Base-by-base conservation (phyloP, 352 stramenopile species). In the Globisporangium takayamanum region DNA sequence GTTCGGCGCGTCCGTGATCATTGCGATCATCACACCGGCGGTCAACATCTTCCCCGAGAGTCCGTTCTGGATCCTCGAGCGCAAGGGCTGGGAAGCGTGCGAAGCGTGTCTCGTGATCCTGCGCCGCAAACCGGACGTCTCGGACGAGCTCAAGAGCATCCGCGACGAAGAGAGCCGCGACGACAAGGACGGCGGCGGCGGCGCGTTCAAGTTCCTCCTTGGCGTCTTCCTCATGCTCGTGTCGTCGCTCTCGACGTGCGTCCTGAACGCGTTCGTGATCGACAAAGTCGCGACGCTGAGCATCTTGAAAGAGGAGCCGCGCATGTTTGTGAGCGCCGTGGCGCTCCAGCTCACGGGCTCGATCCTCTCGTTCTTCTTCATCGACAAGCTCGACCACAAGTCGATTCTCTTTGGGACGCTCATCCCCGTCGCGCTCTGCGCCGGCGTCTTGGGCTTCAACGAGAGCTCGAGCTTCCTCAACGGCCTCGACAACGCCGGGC, bases 1-100 rank as follows among this genome's bases (percentile, higher is more conserved):
- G 48, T 94, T 94, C 57, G 82, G 87, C 52, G 76, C 78, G 55
- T 84, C 78, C 2, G 73, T 92, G 12, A 74, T 94, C 52, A 60
- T 94, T 18, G 87, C 80, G 28, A 79, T 89, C 53, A 80, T 94
- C 67, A 94, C 84, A 4, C 81, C 84, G 5, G 76, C 77, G 0
- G 78, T 94, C 8, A 89, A 94, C 68, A 87, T 94, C 42, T 94
- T 92, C 71, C 84, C 84, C 10, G 84, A 94, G 57, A 89, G 78
- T 48, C 84, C 84, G n/a, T 86, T 88, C 66, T 94, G 84, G 84
- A 77, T 94, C 14, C 85, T 89, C 69, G 76, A 80, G 59, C 81
- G 80, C 20, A 74, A 92, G 63, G 84, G 84, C 5, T 53, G 87
- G 20, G 84, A 94, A 47, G 80, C 80, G 36, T 84, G 79, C 47